These are phyloP conservation scores for Aspergillus sp. DNA, from an alignment of 2,329 filamentous ascomycete species.

Conservation along the genomic window DNA sequence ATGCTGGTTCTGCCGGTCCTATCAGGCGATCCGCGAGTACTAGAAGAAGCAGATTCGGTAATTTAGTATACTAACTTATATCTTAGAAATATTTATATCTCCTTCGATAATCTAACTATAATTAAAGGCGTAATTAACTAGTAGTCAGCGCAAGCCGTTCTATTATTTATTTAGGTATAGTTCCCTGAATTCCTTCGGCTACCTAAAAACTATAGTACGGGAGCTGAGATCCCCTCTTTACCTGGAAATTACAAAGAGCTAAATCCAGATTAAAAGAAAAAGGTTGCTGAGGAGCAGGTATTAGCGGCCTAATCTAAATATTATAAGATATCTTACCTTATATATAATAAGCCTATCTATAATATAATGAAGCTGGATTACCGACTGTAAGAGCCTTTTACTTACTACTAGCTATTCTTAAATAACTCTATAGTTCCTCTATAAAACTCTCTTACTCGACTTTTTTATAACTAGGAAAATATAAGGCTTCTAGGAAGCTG, in stretches of 20 bases:
- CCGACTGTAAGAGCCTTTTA: slow-evolving; percentile 23
- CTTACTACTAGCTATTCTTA: slow-evolving; percentile 16
- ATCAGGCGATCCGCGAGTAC: slow-evolving; percentile 16
- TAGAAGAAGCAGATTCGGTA: slow-evolving; percentile 10
- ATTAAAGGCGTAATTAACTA: slow-evolving; percentile 26
- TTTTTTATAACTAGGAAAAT: slow-evolving; percentile 18
- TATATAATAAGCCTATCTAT: slow-evolving; percentile 19
- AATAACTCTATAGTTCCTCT: slow-evolving; percentile 18
- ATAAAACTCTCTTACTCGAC: slow-evolving; percentile 15
- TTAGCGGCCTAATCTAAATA: slow-evolving; percentile 22
- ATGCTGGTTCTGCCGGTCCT: slow-evolving; percentile 14
- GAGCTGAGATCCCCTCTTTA: slow-evolving; percentile 13
- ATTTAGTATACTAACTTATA: slow-evolving; percentile 25
- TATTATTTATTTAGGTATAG: slow-evolving; percentile 23
- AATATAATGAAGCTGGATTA: slow-evolving; percentile 21
- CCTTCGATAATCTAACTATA: slow-evolving; percentile 15
- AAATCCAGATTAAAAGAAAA: slow-evolving; percentile 10
- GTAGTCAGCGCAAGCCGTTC: slow-evolving; percentile 21
- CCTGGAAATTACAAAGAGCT: slow-evolving; percentile 19
- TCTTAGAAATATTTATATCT: slow-evolving; percentile 27
- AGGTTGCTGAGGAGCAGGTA: slow-evolving; percentile 5
- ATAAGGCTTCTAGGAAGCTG: slow-evolving; percentile 18
- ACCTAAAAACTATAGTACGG: slow-evolving; percentile 19
- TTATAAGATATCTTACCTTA: slow-evolving; percentile 23
- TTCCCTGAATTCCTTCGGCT: slow-evolving; percentile 22